phyloP scores from a whole-genome alignment of 2,329 filamentous ascomycete species.

The Teratosphaeria epicoccoides region DNA sequence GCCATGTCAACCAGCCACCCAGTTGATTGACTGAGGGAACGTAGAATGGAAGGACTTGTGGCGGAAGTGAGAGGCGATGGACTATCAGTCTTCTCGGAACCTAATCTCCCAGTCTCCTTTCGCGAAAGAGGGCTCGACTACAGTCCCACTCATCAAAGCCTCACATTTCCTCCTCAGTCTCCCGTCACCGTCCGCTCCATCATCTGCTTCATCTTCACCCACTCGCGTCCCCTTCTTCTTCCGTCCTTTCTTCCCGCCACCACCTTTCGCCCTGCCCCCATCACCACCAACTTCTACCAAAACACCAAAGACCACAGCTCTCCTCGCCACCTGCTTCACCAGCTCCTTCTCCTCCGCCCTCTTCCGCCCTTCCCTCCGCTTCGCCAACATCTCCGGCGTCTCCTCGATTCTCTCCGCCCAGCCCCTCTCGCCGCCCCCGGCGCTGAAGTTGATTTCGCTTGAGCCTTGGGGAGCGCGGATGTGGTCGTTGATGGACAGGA shows the following conservation, averaged over 20 bases:
- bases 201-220: conserved; percentile 12
- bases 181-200: conserved; percentile 9
- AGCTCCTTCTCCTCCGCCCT: conserved; percentile 44
- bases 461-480: conserved; percentile 31
- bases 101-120: conserved; percentile 51
- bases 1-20: no score
- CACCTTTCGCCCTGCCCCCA: conserved; percentile 3
- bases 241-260: background rate
- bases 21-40: background rate
- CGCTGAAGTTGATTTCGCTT: conserved; percentile 46
- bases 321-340: conserved; percentile 52
- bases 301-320: conserved; percentile 48
- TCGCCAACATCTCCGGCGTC: conserved; percentile 41
- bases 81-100: conserved; percentile 39
- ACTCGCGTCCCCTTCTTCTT: conserved; percentile 1
- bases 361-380: conserved; percentile 40
- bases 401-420: conserved; percentile 43
- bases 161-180: conserved; percentile 40
- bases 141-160: conserved; percentile 47
- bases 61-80: background rate
- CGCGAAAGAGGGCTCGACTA: conserved; percentile 50
- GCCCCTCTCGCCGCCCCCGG: conserved; percentile 45
- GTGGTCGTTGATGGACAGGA: conserved; percentile 3
- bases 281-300: conserved; percentile 14
- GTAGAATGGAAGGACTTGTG: background rate